Base-by-base conservation (phyloP, 2,329 filamentous ascomycete genomes). In the Venturiaceae sp. region DNA sequence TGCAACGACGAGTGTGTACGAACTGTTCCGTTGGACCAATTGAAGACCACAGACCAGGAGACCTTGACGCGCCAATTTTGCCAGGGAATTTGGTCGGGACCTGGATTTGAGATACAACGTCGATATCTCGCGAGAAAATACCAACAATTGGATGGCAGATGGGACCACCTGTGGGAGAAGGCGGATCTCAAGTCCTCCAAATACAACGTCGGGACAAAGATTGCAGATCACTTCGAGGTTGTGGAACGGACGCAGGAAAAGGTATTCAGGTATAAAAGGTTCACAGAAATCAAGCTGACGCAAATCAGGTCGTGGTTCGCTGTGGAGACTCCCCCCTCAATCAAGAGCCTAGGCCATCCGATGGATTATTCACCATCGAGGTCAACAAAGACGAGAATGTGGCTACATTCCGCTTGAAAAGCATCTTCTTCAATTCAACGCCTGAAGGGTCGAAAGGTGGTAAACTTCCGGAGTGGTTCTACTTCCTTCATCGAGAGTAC, bases 211-310 rank as follows among this genome's bases (percentile, higher is more conserved):
- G 71, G 71, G 3, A 71, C 69, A 2, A 65, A 62, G 36, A 71
- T 74, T 62, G 68, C 66, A 30, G 71, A 74, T 64, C 71, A 74
- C 62, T 74, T 74, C 47, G 71, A 74, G 65, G 71, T 74, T n/a
- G 60, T 74, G 39, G 67, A 72, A 28, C 66, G 70, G 55, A 62
- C 62, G 9, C 60, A 63, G 11, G 66, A 71, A 11, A 72, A 69
- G 69, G 71, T 73, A 62, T 28, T 14, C n/a, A 36, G 13, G 5
- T 21, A 28, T 14, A 34, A 16, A 23, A 7, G 23, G 14, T 11
- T 36, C 13, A 36, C 32, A 13, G 3, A 21, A 21, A 53, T 39
- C 36, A 11, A 39, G 52, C 19, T 37, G 30, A 36, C n/a, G 6
- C 13, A 14, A 14, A 19, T 34, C 41, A 71, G 71, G 69, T 74